phyloP scores from a whole-genome alignment of 306 rosid species.

The Vachellia pachyceras region DNA sequence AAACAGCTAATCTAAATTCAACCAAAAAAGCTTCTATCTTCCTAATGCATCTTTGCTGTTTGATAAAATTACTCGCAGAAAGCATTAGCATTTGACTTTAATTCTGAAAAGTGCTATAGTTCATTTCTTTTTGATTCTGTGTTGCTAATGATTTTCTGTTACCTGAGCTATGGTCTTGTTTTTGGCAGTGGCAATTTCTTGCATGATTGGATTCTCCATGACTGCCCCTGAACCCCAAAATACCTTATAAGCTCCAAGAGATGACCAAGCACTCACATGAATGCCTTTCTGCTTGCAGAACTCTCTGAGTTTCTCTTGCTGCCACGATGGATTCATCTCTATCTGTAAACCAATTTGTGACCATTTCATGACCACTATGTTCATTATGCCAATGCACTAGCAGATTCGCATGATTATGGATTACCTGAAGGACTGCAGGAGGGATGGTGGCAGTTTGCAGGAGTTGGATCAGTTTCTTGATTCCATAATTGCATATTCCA shows the following conservation, averaged over 20 bases:
- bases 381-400: not conserved
- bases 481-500: constrained; percentile 55
- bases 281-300: constrained; percentile 52
- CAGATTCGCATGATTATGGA: constrained; percentile 1
- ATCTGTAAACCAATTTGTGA: constrained; percentile 40
- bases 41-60: not conserved
- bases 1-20: not conserved
- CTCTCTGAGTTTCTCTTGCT: constrained; percentile 49
- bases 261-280: constrained; percentile 64
- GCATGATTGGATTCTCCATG: constrained; percentile 52
- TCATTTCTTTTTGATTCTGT: too few species aligned
- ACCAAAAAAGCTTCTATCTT: not conserved
- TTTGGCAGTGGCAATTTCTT: constrained; percentile 50
- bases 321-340: constrained; percentile 64
- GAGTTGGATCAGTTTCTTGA: constrained; percentile 48
- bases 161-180: constrained; percentile 56
- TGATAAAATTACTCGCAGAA: constrained; percentile 14
- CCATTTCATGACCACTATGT: not conserved
- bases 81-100: not conserved
- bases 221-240: constrained; percentile 60
- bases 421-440: constrained; percentile 59
- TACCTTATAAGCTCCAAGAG: constrained; percentile 54
- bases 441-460: constrained; percentile 47
- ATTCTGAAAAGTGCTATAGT: not conserved
- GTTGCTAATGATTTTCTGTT: too few species aligned